These are phyloP conservation scores for Hypoxylon perforatum DNA, from an alignment of 495 filamentous ascomycete species.

Conservation along the genomic window DNA sequence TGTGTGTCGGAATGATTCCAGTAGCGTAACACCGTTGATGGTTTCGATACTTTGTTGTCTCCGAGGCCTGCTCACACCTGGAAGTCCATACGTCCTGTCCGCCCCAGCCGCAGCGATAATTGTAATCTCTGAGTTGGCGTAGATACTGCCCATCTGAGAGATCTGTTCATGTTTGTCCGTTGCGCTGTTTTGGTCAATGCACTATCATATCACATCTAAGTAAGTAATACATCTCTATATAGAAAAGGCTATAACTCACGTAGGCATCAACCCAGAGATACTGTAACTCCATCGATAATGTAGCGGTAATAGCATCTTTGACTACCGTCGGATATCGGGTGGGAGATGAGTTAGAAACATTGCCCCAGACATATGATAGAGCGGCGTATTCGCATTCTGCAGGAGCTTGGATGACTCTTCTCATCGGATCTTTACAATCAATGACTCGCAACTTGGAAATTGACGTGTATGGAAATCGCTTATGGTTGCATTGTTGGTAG, in stretches of 20 bases:
- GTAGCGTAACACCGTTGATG: too few species aligned
- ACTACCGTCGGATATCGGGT: background rate
- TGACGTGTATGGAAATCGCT: background rate
- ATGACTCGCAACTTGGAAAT: background rate
- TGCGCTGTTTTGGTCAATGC: constrained; percentile 49
- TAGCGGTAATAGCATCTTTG: background rate
- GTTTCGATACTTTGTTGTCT: background rate
- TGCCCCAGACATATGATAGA: constrained; percentile 49
- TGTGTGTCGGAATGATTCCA: too few species aligned
- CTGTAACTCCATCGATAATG: background rate
- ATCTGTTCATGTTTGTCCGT: constrained; percentile 44
- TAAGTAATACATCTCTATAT: background rate
- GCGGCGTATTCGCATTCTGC: constrained; percentile 31
- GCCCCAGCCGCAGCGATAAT: constrained; percentile 48
- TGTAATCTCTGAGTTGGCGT: constrained; percentile 46
- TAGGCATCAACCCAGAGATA: constrained; percentile 20
- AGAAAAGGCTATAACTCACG: background rate
- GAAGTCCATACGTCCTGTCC: constrained; percentile 23
- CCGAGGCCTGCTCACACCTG: constrained; percentile 10
- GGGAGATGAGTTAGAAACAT: background rate
- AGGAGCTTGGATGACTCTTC: background rate
- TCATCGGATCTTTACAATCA: background rate
- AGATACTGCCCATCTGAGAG: constrained; percentile 49
- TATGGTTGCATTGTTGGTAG: background rate
- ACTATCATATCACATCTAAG: constrained; percentile 29